phyloP scores from a whole-genome alignment of 2,329 filamentous ascomycete genomes.

The Fusarium sp. region DNA sequence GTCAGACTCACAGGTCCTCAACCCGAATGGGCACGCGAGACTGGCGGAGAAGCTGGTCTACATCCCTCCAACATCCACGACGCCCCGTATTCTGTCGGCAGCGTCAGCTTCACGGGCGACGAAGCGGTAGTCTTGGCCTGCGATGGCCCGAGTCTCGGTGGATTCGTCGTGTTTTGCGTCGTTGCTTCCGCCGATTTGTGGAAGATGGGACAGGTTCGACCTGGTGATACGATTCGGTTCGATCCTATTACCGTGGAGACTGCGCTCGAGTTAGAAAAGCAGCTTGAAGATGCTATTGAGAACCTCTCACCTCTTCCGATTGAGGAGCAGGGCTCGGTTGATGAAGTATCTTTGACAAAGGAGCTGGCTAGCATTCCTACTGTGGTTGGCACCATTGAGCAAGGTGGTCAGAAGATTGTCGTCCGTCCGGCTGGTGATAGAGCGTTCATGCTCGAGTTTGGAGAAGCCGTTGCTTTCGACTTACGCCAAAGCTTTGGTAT shows the following conservation, averaged over 20 bases:
- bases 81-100: conserved; percentile 51
- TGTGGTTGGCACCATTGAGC: conserved; percentile 30
- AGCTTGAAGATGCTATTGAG: conserved; percentile 38
- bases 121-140: conserved; percentile 51
- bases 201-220: conserved; percentile 53
- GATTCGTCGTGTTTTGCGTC: conserved; percentile 52
- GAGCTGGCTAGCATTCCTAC: neutral
- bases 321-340: rapidly evolving
- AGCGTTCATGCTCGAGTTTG: conserved; percentile 49
- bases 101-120: conserved; percentile 55
- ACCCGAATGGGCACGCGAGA: conserved; percentile 50
- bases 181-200: conserved; percentile 52
- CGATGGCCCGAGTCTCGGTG: conserved; percentile 54
- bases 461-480: conserved; percentile 42
- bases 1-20: conserved; percentile 51
- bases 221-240: conserved; percentile 51
- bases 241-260: conserved; percentile 41
- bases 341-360: neutral
- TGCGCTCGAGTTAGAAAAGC: conserved; percentile 39
- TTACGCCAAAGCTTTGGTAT: conserved; percentile 48
- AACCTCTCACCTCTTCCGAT: conserved; percentile 17
- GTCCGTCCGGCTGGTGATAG: conserved; percentile 48
- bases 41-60: conserved; percentile 50
- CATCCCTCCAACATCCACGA: conserved; percentile 55
- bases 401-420: conserved; percentile 26